Base-by-base conservation (phyloP, 2,329 filamentous ascomycete genomes). In the Neurospora sp. region DNA sequence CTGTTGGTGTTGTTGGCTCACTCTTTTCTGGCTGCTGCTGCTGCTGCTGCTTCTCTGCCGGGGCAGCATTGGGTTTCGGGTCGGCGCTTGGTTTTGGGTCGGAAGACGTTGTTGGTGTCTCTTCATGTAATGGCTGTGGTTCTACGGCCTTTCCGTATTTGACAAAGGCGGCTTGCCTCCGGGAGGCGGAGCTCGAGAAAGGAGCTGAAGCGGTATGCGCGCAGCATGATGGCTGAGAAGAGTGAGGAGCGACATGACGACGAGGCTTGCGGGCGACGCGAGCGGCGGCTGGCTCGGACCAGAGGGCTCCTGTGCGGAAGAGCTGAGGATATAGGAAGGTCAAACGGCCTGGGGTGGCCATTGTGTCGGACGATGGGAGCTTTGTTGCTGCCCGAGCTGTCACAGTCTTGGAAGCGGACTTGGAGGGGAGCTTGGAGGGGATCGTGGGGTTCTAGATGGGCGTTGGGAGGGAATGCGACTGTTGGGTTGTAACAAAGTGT, bases 251-350 rank as follows among this genome's bases (percentile, higher is more conserved):
- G n/a, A 36, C n/a, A 23, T n/a, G 40, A 67, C 39, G 68, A 38
- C 41, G 67, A 12, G 23, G 43, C 46, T 62, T 69, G 74, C 70
- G 70, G 72, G 73, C 72, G 77, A 67, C 75, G 72, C 74, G 80
- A 76, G 84, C 79, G 15, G 73, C 76, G 66, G 70, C 82, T 79
- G 74, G 81, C 77, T 74, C 82, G 80, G 33, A 79, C 38, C 73
- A 81, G 52, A 78, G 82, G 1, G 84, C 72, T 19, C 70, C 69
- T 17, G 72, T 82, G 69, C 88, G 87, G 78, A 90, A 86, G 69
- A 92, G 79, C 74, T 88, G 87, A 66, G 90, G 89, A 74, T 91
- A 92, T 19, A 92, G 82, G 76, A 92, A 92, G 17, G 87, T 86
- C 71, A 92, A 82, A 75, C 89, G 84, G 71, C 83, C 52, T 33